These are phyloP conservation scores for Curvularia verruculosa DNA, from an alignment of 2,329 filamentous ascomycete genomes.

Conservation along the genomic window DNA sequence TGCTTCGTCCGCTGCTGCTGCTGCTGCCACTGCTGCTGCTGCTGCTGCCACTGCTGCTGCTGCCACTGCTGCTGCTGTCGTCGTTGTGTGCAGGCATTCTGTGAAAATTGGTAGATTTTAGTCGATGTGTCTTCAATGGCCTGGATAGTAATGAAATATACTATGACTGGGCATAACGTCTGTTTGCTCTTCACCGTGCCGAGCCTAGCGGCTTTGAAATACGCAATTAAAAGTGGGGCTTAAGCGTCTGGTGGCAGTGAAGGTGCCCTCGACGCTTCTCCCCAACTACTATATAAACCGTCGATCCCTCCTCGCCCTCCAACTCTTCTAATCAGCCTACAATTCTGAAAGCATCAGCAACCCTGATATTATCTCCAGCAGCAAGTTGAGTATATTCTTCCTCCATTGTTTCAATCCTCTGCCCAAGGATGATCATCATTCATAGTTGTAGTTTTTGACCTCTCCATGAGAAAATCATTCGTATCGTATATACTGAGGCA, in stretches of 20 bases:
- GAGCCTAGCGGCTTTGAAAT: not conserved
- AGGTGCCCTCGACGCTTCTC: no score
- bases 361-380: not conserved
- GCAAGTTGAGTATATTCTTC: not conserved
- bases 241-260: no score
- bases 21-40: no score
- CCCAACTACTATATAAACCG: not conserved
- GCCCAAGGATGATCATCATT: not conserved
- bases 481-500: not conserved
- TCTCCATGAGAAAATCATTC: not conserved
- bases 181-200: not conserved
- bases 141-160: no score
- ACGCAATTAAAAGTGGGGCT: not conserved
- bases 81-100: not conserved
- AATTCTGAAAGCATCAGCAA: not conserved
- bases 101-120: not conserved
- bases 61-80: no score
- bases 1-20: not conserved
- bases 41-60: no score
- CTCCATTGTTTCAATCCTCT: not conserved
- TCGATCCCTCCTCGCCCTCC: not conserved
- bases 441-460: conserved; percentile 5
- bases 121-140: not conserved
- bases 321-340: not conserved
- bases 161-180: not conserved